Base-by-base conservation (phyloP, 495 filamentous ascomycete genomes). In the Xylaria curta region DNA sequence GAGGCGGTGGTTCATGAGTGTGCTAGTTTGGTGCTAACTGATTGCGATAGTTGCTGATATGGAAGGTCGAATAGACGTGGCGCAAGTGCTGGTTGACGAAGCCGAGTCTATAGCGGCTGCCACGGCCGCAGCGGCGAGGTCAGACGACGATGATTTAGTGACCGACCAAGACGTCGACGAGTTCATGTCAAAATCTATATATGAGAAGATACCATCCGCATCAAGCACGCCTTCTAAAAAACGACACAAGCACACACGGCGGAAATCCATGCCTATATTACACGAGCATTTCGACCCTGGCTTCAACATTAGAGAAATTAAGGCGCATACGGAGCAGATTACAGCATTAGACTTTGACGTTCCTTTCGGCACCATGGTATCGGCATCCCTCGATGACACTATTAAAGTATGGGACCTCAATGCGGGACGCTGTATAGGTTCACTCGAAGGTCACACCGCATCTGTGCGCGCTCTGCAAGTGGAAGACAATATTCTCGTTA, bases 121-220 rank as follows among this genome's bases (percentile, higher is more conserved):
- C 15, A 75, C 78, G 70, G 79, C 79, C 12, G 88, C 87, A 15
- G 84, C 90, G 21, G 84, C 84, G 40, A 88, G 88, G 60, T 82
- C 86, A 10, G 88, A 92, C 49, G 85, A 82, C 28, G 87, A 86
- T 46, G 77, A 79, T 54, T 63, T 80, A 1, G 85, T 87, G 26
- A 83, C 83, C 60, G 80, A 83, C 15, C 82, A 86, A 38, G 89
- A 90, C 81, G 66, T 88, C 81, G 69, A 88, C 81, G 87, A 89
- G 1, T 99, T 98, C 84, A 98, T 98, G 97, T 98, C 96, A 2
- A 94, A 97, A 78, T 97, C 94, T 9, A 93, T 99, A 73, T 99
- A 98, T 77, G 91, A 95, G 76, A 98, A 98, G 79, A 81, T 98
- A 19, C 93, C 94, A 0, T 79, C 89, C 17, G 86, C 87, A 69